Evolutionary conservation across 2,329 filamentous ascomycete species (phyloP).

Genomic region (Botrytis cinerea): DNA sequence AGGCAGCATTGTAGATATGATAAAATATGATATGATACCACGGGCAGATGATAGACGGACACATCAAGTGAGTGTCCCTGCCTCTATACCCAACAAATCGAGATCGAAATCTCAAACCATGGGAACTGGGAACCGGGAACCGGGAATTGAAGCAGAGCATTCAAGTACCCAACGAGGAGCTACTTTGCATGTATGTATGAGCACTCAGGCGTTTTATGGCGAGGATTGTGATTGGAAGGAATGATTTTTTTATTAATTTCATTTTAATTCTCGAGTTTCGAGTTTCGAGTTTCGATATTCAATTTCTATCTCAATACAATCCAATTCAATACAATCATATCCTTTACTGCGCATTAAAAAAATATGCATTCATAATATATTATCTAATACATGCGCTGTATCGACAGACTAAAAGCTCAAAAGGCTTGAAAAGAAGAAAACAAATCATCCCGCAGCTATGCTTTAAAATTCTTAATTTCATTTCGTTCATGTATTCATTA

Average conservation of each 20-base stretch:
- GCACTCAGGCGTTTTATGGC: background rate
- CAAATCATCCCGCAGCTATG: background rate
- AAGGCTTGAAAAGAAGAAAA: background rate
- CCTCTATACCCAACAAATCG: background rate
- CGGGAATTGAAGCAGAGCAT: background rate
- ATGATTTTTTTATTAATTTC: background rate
- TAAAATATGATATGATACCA: background rate
- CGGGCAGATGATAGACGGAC: background rate
- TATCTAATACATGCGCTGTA: background rate
- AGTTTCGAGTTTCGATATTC: background rate
- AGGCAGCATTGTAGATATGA: background rate
- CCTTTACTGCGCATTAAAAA: background rate
- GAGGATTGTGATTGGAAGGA: background rate
- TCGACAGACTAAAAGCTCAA: background rate
- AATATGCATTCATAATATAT: background rate
- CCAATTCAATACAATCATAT: background rate
- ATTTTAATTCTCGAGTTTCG: background rate
- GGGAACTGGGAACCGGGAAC: background rate
- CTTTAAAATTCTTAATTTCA: background rate
- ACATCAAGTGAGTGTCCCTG: background rate
- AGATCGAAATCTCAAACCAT: background rate
- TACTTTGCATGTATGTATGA: background rate
- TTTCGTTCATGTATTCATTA: constrained; percentile 13
- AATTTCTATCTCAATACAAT: background rate
- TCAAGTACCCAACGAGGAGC: background rate